Evolutionary conservation across 2,329 filamentous ascomycete genomes (phyloP).

Genomic region (Macrophomina pseudophaseolina): DNA sequence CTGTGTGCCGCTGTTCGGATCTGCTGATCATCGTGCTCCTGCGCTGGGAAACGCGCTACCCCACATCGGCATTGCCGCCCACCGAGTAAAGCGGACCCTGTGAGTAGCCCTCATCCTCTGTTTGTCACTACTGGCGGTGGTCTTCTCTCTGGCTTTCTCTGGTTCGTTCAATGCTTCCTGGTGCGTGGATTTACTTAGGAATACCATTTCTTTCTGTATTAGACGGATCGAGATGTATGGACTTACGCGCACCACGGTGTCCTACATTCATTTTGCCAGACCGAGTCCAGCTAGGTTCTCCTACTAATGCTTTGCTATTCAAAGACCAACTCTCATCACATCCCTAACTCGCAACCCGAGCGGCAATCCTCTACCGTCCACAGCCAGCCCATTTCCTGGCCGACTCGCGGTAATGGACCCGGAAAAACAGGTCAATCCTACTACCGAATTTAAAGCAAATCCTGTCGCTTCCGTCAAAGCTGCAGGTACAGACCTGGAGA

Average conservation of each 20-base stretch:
- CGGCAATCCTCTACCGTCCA: neutral
- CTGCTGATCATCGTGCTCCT: neutral
- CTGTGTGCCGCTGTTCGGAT: neutral
- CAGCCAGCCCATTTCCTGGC: neutral
- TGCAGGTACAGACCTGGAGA: neutral
- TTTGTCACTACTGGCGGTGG: too few species aligned
- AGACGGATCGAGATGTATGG: too few species aligned
- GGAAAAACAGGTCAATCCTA: neutral
- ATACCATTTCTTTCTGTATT: too few species aligned
- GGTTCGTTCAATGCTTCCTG: too few species aligned
- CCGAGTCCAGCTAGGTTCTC: too few species aligned
- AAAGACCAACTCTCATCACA: too few species aligned
- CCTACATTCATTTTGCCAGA: too few species aligned
- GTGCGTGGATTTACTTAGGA: too few species aligned
- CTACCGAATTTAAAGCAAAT: neutral
- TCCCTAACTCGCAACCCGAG: too few species aligned
- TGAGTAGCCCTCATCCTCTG: neutral
- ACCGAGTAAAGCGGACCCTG: neutral
- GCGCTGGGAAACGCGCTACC: neutral
- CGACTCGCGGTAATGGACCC: neutral
- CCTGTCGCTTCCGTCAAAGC: neutral
- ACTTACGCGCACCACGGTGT: too few species aligned
- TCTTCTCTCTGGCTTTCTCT: neutral
- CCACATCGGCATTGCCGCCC: neutral
- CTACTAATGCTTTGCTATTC: too few species aligned